These are phyloP conservation scores for Boletus insuetus DNA, from an alignment of 768 basidiomycete genomes.

Conservation along the genomic window DNA sequence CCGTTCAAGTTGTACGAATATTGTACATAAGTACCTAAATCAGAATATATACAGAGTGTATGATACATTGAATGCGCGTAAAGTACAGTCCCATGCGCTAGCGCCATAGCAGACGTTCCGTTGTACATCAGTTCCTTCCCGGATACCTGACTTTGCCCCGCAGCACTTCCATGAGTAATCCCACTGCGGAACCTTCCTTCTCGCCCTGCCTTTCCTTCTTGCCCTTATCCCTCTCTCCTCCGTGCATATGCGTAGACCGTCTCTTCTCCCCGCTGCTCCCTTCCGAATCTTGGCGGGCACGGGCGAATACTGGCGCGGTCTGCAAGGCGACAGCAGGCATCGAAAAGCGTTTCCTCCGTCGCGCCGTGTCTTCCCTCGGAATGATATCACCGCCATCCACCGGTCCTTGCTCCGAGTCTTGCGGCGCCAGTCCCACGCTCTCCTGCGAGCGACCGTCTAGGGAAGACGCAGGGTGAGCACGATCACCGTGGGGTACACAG, in stretches of 20 bases:
- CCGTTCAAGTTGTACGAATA: background rate
- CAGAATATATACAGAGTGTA: background rate
- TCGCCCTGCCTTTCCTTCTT: constrained; percentile 21
- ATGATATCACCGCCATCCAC: constrained; percentile 9
- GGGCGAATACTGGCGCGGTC: constrained; percentile 65
- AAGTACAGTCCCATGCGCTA: background rate
- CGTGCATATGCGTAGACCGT: constrained; percentile 62
- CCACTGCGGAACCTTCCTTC: constrained; percentile 28
- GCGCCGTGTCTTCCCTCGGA: constrained; percentile 57
- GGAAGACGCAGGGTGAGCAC: background rate
- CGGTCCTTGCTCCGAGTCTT: background rate
- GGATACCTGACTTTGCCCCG: constrained; percentile 26
- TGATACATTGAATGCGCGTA: background rate
- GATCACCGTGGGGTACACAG: too few species aligned
- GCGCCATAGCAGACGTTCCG: background rate
- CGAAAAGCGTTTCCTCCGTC: constrained; percentile 69
- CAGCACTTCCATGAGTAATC: constrained; percentile 30
- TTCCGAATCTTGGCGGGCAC: constrained; percentile 34
- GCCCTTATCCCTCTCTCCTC: constrained; percentile 29
- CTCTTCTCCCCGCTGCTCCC: constrained; percentile 27
- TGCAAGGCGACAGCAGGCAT: constrained; percentile 76
- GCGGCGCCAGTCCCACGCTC: background rate
- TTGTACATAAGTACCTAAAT: background rate
- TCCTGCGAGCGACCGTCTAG: constrained; percentile 6
- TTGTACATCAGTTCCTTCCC: constrained; percentile 17